Evolutionary conservation across 345 rosid species (phyloP).

Genomic region (Euphorbia lathyris): DNA sequence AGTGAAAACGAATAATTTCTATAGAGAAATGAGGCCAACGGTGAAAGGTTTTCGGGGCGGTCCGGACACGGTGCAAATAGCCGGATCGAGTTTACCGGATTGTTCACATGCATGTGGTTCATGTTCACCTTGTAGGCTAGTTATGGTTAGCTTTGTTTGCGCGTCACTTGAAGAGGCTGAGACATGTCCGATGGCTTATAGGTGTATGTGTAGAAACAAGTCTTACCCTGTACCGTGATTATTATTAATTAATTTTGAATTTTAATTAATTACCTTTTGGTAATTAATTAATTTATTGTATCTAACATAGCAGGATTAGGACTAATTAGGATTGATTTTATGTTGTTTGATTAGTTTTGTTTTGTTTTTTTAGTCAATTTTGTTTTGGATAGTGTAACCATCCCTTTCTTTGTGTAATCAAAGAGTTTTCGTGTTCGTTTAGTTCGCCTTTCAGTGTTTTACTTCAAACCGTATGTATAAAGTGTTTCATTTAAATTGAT

Average conservation of each 20-base stretch:
- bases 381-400: not conserved
- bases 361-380: not conserved
- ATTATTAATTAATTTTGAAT: too few relatives aligned
- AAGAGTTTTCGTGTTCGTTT: not conserved
- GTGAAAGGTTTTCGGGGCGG: slow-evolving; percentile 32
- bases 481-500: too few relatives aligned
- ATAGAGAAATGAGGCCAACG: slow-evolving; percentile 14
- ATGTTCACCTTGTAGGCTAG: slow-evolving; percentile 81
- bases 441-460: not conserved
- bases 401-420: slow-evolving; percentile 5
- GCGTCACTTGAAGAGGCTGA: slow-evolving; percentile 83
- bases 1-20: slow-evolving; percentile 20
- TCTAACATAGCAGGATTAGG: not conserved
- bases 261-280: not conserved
- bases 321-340: not conserved
- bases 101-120: slow-evolving; percentile 95
- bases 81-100: slow-evolving; percentile 84
- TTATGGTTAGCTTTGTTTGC: slow-evolving; percentile 90
- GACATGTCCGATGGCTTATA: slow-evolving; percentile 96
- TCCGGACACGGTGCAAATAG: slow-evolving; percentile 58
- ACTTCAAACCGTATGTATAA: too few relatives aligned
- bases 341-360: not conserved
- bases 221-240: slow-evolving; percentile 80
- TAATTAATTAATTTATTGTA: not conserved
- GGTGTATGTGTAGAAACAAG: slow-evolving; percentile 86